Evolutionary conservation across 176 grass and related monocot genomes (phyloP), one percentile per base, ranked within the genome.

Genomic region (Echinochloa phyllopogon): DNA sequence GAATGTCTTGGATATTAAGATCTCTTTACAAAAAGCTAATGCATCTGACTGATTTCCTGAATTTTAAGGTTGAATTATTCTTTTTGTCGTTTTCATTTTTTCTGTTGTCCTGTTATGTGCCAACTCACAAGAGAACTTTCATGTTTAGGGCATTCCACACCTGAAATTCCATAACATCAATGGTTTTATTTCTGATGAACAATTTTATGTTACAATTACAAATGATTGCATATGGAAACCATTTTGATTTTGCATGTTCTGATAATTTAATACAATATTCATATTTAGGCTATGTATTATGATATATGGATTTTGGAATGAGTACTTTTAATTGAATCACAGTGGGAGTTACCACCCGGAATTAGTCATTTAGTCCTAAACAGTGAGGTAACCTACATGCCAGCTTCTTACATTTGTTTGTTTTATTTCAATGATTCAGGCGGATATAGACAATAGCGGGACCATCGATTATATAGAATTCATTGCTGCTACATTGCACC

Each of bases 401-500:
- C 39, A 70, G 20, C 39, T 82, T 3, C 57, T 92, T 70, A 79
- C 45, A n/a, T 59, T 50, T 18, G 61, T 76, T 74, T 78, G 15
- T 78, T 82, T 72, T 71, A 50, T 92, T 89, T 71, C 37, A 82
- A 86, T 66, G 39, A 85, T 65, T 53, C 59, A 92, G 90, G 90
- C 90, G 0, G 90, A 90, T 87, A 84, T 90, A 76, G 87, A 92
- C 84, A 90, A 92, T 45, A 90, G 87, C 49, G 90, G 90, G 23
- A 89, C 90, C 12, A 87, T 92, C 56, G 90, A 92, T 76, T 92
- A 92, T 72, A 92, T 89, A 47, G 90, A 92, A 75, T 92, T 92
- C 83, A 89, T 89, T 79, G 83, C 90, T 44, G 90, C 90, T 56
- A 92, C 86, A 69, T 69, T 92, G 78, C 90, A 92, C 59, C 90